A percentile compares a stretch with the other conserved stretches of the same genome.
phyloP scores from a whole-genome alignment of 345 rosid genomes.

The Citrus reticulata region DNA sequence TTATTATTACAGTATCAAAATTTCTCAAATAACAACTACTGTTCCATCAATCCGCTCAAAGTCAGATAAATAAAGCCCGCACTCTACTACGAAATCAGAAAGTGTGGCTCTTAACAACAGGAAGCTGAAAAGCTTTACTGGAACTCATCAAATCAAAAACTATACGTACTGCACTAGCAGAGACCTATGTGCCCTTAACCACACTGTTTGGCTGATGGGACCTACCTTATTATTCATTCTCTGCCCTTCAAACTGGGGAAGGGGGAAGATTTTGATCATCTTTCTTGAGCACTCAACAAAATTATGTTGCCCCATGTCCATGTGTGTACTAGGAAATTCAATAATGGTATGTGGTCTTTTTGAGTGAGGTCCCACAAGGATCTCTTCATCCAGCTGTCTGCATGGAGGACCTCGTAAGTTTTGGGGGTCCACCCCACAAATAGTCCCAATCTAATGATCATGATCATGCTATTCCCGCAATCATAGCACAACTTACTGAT shows the following conservation, averaged over 20 bases:
- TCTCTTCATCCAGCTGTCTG: constrained; percentile 33
- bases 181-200: neutral
- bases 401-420: constrained; percentile 9
- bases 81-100: constrained; percentile 18
- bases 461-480: constrained; percentile 28
- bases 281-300: neutral
- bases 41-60: constrained; percentile 28
- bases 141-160: constrained; percentile 16
- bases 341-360: neutral
- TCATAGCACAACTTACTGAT: constrained; percentile 9
- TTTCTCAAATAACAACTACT: neutral
- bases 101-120: constrained; percentile 10
- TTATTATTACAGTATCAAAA: neutral
- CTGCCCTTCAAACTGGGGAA: neutral
- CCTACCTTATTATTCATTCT: neutral
- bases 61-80: constrained; percentile 5
- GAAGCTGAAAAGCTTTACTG: constrained; percentile 16
- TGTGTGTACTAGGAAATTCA: constrained; percentile 13
- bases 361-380: constrained; percentile 18
- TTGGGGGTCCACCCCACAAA: constrained; percentile 13
- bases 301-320: constrained; percentile 5
- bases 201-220: neutral
- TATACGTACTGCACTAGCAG: neutral
- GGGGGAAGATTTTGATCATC: constrained; percentile 8
- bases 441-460: constrained; percentile 26